Evolutionary conservation across 805 yeast genomes (phyloP), one percentile per base, ranked within the genome.

Genomic region (Barnettozyma sucrosica): DNA sequence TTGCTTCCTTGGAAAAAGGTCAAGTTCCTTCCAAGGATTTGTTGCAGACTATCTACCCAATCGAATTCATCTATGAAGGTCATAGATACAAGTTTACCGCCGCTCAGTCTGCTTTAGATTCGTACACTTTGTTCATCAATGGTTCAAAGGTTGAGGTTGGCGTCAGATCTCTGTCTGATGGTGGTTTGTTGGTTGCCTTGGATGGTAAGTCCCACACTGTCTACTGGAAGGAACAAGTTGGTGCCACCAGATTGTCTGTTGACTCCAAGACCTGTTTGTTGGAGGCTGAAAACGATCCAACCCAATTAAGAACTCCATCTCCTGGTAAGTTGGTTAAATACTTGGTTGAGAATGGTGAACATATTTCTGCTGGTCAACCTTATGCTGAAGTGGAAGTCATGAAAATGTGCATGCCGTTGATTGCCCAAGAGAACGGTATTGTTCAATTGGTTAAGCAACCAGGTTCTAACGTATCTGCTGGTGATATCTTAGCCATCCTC

Each of bases 381-480:
- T 95, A 80, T 63, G 99, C 99, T 37, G 99, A 93, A 72, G 97
- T 93, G 49, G 99, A 93, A 72, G 99, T 93, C 56, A 93, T 93
- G 99, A 93, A 93, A 70, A 93, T 93, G 99, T 89, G 90, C 69
- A 93, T 93, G 97, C 97, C 99, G 44, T 77, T 93, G 60, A 72
- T 90, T 62, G 92, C 97, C 19, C 88, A 83, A 67, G 99, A 92
- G 67, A 85, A 86, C 61, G 99, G 99, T 76, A 74, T 78, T 49
- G 87, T 90, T 46, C 97, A 92, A 71, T 72, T 89, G 38, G 81
- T 93, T 64, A 92, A 93, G 69, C 99, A 93, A 72, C 98, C 99
- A 9, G 99, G 99, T 45, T 85, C 98, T n/a, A 89, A 95, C 24
- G 85, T 93, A 50, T 80, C 80, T 58, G 97, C 97, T 43, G 99